Percentiles rank a stretch among this genome's conserved stretches.
Evolutionary conservation across 257 asterid genomes (phyloP).

Genomic region (Gentiana dahurica): DNA sequence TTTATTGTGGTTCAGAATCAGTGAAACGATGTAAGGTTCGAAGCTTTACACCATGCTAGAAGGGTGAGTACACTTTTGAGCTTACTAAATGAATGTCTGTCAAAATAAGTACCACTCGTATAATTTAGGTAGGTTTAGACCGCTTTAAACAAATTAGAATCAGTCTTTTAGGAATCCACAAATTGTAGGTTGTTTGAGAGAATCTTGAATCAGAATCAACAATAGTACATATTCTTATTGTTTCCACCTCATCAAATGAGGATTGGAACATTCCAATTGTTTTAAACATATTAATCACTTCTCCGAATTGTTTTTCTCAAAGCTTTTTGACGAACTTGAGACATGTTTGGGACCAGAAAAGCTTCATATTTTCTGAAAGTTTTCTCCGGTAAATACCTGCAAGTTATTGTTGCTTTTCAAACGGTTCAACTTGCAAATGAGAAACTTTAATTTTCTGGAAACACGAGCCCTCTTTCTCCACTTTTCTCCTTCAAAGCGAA

Average conservation of each 20-base stretch:
- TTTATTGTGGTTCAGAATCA: slow-evolving; percentile 29
- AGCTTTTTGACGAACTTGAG: slow-evolving; percentile 8
- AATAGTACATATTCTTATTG: slow-evolving; percentile 40
- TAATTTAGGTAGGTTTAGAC: slow-evolving; percentile 16
- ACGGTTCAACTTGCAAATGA: no score
- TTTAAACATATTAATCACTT: slow-evolving; percentile 10
- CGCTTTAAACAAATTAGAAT: slow-evolving; percentile 22
- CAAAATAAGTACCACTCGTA: slow-evolving; percentile 13
- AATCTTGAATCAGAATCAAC: slow-evolving; percentile 35
- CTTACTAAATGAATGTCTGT: slow-evolving; percentile 14
- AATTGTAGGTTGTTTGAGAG: slow-evolving; percentile 25
- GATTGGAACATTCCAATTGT: slow-evolving; percentile 24
- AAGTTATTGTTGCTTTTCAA: not conserved
- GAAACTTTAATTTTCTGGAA: no score
- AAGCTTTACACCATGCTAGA: slow-evolving; percentile 19
- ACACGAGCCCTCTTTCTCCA: slow-evolving; percentile 1
- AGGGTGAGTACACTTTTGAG: slow-evolving; percentile 17
- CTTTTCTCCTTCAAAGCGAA: slow-evolving; percentile 16
- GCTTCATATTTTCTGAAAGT: slow-evolving; percentile 14
- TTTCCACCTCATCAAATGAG: slow-evolving; percentile 23
- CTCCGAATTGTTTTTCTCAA: slow-evolving; percentile 7
- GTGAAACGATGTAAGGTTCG: slow-evolving; percentile 28
- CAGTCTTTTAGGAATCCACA: slow-evolving; percentile 31
- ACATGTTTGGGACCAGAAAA: slow-evolving; percentile 11
- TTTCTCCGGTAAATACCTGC: slow-evolving; percentile 11